Conservation (phyloP, 257 asterid species). For the Catharanthus roseus region DNA sequence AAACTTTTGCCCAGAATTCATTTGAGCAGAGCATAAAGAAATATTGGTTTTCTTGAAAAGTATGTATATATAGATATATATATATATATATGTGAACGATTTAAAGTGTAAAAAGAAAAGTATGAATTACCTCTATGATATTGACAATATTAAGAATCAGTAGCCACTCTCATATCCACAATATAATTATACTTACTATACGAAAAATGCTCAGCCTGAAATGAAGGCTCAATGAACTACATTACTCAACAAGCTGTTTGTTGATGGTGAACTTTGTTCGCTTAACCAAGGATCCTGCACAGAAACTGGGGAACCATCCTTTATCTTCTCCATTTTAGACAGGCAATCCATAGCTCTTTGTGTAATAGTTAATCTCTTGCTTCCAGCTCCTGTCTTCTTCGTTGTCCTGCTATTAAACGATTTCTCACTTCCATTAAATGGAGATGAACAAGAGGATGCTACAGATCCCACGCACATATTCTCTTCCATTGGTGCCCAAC, state of each 20-base stretch:
- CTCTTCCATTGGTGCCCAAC: conserved; percentile 77
- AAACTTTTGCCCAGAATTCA: background rate
- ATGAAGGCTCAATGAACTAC: conserved; percentile 21
- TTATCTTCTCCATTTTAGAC: conserved; percentile 31
- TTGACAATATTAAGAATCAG: conserved; percentile 10
- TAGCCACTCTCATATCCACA: conserved; percentile 1
- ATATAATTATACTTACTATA: conserved; percentile 12
- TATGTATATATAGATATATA: background rate
- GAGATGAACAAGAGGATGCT: conserved; percentile 66
- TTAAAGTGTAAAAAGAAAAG: conserved; percentile 18
- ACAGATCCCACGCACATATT: conserved; percentile 38
- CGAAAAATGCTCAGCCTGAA: background rate
- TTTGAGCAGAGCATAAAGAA: background rate
- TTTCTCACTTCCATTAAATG: conserved; percentile 54
- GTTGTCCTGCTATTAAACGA: conserved; percentile 34
- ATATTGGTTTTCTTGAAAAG: background rate
- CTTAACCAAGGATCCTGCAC: conserved; percentile 82
- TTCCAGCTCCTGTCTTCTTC: conserved; percentile 39
- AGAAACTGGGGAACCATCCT: conserved; percentile 65
- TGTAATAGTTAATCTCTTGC: conserved; percentile 44
- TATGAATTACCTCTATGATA: conserved; percentile 12
- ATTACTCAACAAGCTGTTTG: conserved; percentile 59
- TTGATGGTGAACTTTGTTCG: conserved; percentile 73
- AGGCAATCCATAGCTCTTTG: conserved; percentile 18
- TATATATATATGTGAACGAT: background rate